Percentiles rank a stretch among this genome's conserved stretches.
phyloP scores from a whole-genome alignment of 192 early-diverging fungal genomes.

The Linderina pennispora region DNA sequence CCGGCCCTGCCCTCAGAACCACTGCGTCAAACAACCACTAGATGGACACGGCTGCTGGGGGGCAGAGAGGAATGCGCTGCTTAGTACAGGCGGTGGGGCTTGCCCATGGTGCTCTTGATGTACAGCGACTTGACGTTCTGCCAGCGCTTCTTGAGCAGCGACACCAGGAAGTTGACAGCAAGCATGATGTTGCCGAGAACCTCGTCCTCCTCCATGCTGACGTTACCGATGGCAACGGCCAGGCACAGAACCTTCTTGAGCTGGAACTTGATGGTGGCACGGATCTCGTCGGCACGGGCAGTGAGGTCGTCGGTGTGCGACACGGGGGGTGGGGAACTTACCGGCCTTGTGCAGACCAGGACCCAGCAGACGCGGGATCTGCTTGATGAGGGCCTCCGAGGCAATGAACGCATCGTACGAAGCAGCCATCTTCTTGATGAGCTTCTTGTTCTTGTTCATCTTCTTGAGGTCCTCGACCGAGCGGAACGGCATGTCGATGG shows the following conservation, averaged over 20 bases:
- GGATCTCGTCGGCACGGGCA: slow-evolving; percentile 88
- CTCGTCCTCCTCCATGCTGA: slow-evolving; percentile 92
- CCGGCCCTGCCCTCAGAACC: too few species aligned
- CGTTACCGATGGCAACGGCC: slow-evolving; percentile 93
- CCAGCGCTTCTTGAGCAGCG: slow-evolving; percentile 98
- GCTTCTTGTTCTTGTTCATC: slow-evolving; percentile 99
- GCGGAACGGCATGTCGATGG: slow-evolving; percentile 78
- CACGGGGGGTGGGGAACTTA: slow-evolving; percentile 97
- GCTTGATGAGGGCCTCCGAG: slow-evolving; percentile 97
- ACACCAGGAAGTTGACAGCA: slow-evolving; percentile 97
- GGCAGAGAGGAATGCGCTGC: neutral
- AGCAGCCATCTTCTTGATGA: slow-evolving; percentile 98
- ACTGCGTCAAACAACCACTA: neutral
- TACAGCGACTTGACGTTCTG: slow-evolving; percentile 98
- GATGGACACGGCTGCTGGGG: neutral
- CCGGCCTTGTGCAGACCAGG: slow-evolving; percentile 98
- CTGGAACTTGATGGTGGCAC: slow-evolving; percentile 99
- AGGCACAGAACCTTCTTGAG: slow-evolving; percentile 98
- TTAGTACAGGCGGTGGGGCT: slow-evolving; percentile 86
- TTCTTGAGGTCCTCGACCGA: slow-evolving; percentile 99
- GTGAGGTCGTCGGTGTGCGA: slow-evolving; percentile 80
- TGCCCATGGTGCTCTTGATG: slow-evolving; percentile 98
- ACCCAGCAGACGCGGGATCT: slow-evolving; percentile 97
- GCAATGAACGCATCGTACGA: slow-evolving; percentile 98
- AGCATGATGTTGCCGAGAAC: slow-evolving; percentile 95